Conservation (phyloP, 148 eudicot genomes). For the Camellia japonica region DNA sequence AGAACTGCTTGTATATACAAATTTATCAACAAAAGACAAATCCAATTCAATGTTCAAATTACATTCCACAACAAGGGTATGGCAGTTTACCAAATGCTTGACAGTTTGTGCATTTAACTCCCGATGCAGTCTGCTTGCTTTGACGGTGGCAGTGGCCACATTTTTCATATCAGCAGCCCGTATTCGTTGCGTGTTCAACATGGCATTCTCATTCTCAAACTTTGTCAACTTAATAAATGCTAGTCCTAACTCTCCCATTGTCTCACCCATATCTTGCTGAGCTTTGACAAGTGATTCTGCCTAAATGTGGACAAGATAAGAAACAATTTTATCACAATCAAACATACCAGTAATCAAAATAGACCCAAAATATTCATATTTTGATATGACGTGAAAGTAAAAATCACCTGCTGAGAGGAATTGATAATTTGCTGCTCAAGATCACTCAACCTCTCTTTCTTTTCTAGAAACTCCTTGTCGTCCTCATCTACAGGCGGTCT, state of each 20-base stretch:
- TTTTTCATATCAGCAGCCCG: conserved; percentile 76
- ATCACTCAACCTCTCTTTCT: conserved; percentile 62
- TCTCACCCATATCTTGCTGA: conserved; percentile 84
- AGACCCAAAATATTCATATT: not conserved
- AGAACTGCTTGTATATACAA: not conserved
- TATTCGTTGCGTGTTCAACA: conserved; percentile 49
- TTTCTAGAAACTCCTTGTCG: conserved; percentile 76
- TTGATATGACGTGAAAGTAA: not conserved
- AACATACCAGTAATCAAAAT: not conserved
- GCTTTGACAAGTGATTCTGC: conserved; percentile 89
- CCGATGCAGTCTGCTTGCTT: conserved; percentile 77
- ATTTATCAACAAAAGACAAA: not conserved
- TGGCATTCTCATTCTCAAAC: conserved; percentile 74
- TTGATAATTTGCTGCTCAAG: conserved; percentile 66
- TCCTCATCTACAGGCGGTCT: conserved; percentile 64
- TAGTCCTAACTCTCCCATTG: conserved; percentile 87
- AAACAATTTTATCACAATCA: conserved; percentile 8
- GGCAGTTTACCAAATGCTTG: conserved; percentile 64
- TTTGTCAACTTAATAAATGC: conserved; percentile 83
- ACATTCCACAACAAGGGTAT: conserved; percentile 3
- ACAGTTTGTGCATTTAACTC: conserved; percentile 80
- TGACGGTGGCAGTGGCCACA: conserved; percentile 80
- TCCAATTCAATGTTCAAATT: not conserved
- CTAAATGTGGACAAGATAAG: conserved; percentile 30
- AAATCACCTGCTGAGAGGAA: conserved; percentile 79